A percentile compares a stretch with the other conserved stretches of the same genome.
phyloP scores from a whole-genome alignment of 179 eudicot genomes.

The Monotropa hypopitys region DNA sequence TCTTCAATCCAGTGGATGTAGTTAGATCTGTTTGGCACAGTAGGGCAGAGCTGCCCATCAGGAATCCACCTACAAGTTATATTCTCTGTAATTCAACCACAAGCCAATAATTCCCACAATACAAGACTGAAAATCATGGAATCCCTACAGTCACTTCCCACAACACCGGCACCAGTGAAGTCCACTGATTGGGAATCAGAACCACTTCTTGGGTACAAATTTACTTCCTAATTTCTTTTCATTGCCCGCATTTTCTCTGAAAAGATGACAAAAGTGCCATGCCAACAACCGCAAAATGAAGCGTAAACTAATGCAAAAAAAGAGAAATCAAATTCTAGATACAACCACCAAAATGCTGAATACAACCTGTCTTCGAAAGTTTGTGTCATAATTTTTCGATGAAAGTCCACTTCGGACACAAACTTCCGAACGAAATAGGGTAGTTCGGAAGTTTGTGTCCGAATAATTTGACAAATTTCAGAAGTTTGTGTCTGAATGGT shows the following conservation, averaged over 20 bases:
- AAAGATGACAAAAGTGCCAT: not conserved
- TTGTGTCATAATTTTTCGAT: no score
- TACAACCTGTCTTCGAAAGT: no score
- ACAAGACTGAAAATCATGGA: not conserved
- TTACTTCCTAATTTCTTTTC: not conserved
- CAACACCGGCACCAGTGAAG: not conserved
- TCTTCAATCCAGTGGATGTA: constrained; percentile 96
- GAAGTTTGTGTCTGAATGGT: no score
- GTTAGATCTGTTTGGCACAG: constrained; percentile 94
- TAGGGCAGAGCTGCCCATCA: constrained; percentile 96
- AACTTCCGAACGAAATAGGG: no score
- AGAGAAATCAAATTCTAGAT: no score
- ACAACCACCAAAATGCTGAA: no score
- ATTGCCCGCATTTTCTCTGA: not conserved
- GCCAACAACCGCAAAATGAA: not conserved
- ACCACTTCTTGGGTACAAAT: not conserved
- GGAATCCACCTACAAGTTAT: constrained; percentile 77
- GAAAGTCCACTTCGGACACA: no score
- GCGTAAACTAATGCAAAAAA: not conserved
- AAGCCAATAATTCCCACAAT: not conserved
- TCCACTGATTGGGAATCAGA: not conserved
- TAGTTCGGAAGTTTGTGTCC: no score
- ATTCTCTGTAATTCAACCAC: not conserved
- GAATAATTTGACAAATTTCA: not conserved
- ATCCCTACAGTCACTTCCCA: not conserved